Base-by-base conservation (phyloP, 306 rosid species). In the Erythrophleum fordii region DNA sequence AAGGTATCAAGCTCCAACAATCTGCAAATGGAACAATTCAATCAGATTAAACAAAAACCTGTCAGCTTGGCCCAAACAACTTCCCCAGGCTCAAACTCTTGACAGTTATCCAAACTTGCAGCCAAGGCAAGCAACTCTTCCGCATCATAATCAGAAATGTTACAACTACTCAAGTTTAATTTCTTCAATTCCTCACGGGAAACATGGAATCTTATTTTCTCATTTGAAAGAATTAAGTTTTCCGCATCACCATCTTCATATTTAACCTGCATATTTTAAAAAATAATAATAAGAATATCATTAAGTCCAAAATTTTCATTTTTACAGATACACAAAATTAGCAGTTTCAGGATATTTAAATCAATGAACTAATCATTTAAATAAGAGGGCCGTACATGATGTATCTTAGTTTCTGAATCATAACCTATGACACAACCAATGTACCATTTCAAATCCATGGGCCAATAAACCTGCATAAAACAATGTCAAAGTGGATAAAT, bases 11-110 rank as follows among this genome's bases (percentile, higher is more conserved):
- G 23, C 17, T 48, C 75, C 26, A 75, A 53, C 74, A 59, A 70
- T 59, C 16, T 44, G 66, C 34, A 39, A 78, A 75, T 16, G 76
- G 68, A 79, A 75, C 28, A 59, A 75, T 64, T 46, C 28, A 73
- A 66, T 11, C 61, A 79, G 80, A 82, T 56, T 48, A 70, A 86
- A 79, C 77, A 86, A 84, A 75, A 68, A 95, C 99, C 99, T 79
- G 99, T 95, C 83, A 95, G 94, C 88, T 95, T 95, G 74, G 98
- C 99, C 99, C 99, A 95, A 75, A 95, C 71, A 28, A 95, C 90
- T 82, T 95, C 99, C 79, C 97, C 97, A 10, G 97, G 90, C 75
- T 93, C 99, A 76, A 89, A 89, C 29, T 95, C 96, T 83, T 89
- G 95, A 66, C 90, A 90, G 76, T 90, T 97, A 71, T 93, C 92